phyloP scores from a whole-genome alignment of 768 basidiomycete genomes.

The Pulveroboletus ravenelii region DNA sequence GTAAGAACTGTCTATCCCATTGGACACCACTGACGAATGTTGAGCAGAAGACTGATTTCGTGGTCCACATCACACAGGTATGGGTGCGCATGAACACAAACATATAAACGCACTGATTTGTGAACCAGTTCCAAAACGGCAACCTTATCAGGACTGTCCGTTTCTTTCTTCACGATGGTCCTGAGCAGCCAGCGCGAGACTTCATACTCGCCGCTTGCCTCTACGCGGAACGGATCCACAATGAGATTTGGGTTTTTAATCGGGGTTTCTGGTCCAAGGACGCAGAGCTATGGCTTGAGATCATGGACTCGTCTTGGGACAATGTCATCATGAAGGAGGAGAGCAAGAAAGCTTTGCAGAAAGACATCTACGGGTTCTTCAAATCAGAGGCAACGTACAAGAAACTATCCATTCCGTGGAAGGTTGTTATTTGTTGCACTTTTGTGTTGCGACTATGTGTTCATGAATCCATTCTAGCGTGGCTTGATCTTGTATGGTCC shows the following conservation, averaged over 20 bases:
- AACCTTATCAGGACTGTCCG: slow-evolving; percentile 28
- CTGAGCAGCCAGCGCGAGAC: slow-evolving; percentile 45
- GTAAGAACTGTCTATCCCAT: slow-evolving; percentile 32
- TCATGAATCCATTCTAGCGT: slow-evolving; percentile 41
- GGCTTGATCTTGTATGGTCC: slow-evolving; percentile 81
- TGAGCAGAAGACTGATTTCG: slow-evolving; percentile 49
- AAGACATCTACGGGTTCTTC: slow-evolving; percentile 79
- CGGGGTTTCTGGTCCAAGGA: slow-evolving; percentile 66
- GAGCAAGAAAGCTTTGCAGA: slow-evolving; percentile 63
- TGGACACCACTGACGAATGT: slow-evolving; percentile 1
- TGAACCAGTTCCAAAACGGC: slow-evolving; percentile 28
- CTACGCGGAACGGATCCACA: slow-evolving; percentile 49
- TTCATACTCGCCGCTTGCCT: slow-evolving; percentile 51
- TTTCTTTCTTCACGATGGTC: slow-evolving; percentile 60
- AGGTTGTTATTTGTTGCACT: slow-evolving; percentile 38
- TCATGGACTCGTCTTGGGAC: slow-evolving; percentile 67
- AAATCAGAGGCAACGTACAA: slow-evolving; percentile 69
- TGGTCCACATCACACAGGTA: slow-evolving; percentile 51
- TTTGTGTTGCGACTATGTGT: not conserved
- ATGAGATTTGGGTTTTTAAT: slow-evolving; percentile 77
- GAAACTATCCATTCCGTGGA: slow-evolving; percentile 77
- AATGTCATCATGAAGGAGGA: slow-evolving; percentile 68
- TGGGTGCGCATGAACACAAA: slow-evolving; percentile 9
- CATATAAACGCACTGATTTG: not conserved
- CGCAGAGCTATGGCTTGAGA: slow-evolving; percentile 51